These are phyloP conservation scores for Ophiostoma quercus DNA, from an alignment of 2,329 filamentous ascomycete species.

Conservation along the genomic window DNA sequence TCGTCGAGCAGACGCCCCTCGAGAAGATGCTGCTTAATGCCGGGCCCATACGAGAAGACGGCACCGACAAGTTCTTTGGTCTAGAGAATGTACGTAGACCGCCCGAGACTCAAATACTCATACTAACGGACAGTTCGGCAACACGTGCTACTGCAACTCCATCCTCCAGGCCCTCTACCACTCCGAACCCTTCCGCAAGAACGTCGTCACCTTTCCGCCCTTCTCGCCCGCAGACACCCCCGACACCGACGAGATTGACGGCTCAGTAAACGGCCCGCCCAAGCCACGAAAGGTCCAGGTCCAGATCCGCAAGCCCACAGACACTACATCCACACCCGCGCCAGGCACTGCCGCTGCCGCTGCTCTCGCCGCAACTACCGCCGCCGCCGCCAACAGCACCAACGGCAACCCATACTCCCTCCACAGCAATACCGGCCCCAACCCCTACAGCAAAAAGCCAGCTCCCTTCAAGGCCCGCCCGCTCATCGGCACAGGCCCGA, in stretches of 20 bases:
- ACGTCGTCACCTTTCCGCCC: slow-evolving; percentile 85
- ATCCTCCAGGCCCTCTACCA: slow-evolving; percentile 97
- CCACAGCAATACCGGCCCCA: slow-evolving; percentile 5
- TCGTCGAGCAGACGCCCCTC: slow-evolving; percentile 56
- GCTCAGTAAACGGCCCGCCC: not conserved
- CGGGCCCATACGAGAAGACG: slow-evolving; percentile 75
- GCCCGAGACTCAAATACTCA: not conserved
- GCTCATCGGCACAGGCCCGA: slow-evolving; percentile 39
- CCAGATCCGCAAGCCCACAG: slow-evolving; percentile 43
- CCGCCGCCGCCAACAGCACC: slow-evolving; percentile 31
- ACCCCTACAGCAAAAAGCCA: slow-evolving; percentile 30
- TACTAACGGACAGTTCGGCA: slow-evolving; percentile 70
- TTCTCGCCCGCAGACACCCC: slow-evolving; percentile 65
- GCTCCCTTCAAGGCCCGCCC: slow-evolving; percentile 54
- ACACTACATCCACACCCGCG: slow-evolving; percentile 28
- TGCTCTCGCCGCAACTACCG: slow-evolving; percentile 35
- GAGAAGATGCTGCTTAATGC: slow-evolving; percentile 76
- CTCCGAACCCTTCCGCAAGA: slow-evolving; percentile 86
- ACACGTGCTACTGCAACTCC: slow-evolving; percentile 98
- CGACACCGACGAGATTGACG: slow-evolving; percentile 37
- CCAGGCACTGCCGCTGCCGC: slow-evolving; percentile 33
- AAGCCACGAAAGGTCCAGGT: slow-evolving; percentile 52
- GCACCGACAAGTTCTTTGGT: slow-evolving; percentile 96
- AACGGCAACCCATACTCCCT: not conserved
- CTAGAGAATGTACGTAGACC: slow-evolving; percentile 74